Evolutionary conservation across 208 protist genomes (phyloP).

Genomic region (Wallacemonas rigidus): DNA sequence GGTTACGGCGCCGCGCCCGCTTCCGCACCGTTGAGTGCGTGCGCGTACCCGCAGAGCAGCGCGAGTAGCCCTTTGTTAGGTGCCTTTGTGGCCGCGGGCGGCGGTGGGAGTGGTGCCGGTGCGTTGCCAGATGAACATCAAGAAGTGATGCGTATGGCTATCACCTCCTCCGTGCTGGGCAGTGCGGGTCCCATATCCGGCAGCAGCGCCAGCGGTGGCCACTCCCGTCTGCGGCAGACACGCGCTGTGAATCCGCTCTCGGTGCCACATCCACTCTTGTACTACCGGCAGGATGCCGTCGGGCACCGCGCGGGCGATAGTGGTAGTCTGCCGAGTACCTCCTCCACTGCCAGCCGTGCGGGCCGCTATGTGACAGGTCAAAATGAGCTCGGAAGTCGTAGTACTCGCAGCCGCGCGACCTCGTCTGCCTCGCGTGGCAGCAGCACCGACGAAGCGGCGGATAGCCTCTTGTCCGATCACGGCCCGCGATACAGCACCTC

Average conservation of each 20-base stretch:
- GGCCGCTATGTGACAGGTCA: not conserved
- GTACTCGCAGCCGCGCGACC: not conserved
- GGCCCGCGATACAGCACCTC: not conserved
- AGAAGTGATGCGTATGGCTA: not conserved
- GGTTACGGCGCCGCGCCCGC: too few species aligned
- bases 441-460: not conserved
- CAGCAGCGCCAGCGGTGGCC: not conserved
- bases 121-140: not conserved
- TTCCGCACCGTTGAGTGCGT: too few species aligned
- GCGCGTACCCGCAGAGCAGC: too few species aligned
- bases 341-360: not conserved
- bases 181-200: not conserved
- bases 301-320: not conserved
- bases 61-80: too few species aligned
- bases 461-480: not conserved
- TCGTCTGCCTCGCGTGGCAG: not conserved
- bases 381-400: not conserved
- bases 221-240: constrained; percentile 1
- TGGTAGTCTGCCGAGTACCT: not conserved
- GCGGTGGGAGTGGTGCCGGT: too few species aligned
- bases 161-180: not conserved
- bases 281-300: not conserved
- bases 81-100: too few species aligned
- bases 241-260: not conserved
- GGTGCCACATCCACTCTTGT: constrained; percentile 11